A percentile compares a stretch with the other conserved stretches of the same genome.
Evolutionary conservation across 192 early-diverging fungal species (phyloP).

Genomic region (Backusella westeae): DNA sequence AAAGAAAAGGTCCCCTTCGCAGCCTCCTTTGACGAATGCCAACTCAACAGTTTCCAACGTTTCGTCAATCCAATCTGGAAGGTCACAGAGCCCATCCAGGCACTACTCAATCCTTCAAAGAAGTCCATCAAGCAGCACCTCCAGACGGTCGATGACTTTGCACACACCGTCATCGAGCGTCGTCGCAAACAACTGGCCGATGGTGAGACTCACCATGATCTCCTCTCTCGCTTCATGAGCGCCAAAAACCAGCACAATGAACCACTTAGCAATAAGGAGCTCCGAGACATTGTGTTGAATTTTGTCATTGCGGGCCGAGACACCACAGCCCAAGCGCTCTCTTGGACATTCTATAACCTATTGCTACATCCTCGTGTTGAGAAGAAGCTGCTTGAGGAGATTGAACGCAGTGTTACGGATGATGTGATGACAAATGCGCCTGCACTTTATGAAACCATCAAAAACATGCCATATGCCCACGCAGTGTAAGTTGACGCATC

Average conservation of each 20-base stretch:
- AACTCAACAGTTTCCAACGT: conserved; percentile 33
- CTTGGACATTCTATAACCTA: conserved; percentile 48
- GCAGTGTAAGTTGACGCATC: conserved; percentile 27
- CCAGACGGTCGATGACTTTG: conserved; percentile 22
- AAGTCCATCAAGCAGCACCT: conserved; percentile 17
- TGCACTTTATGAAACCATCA: conserved; percentile 29
- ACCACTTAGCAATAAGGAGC: conserved; percentile 24
- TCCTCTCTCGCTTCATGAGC: conserved; percentile 33
- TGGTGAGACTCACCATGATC: conserved; percentile 20
- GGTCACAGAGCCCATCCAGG: conserved; percentile 5
- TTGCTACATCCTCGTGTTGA: conserved; percentile 38
- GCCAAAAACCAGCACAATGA: conserved; percentile 26
- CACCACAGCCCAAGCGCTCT: conserved; percentile 48
- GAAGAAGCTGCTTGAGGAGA: conserved; percentile 40
- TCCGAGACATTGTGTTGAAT: conserved; percentile 35
- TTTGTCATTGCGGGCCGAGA: conserved; percentile 44
- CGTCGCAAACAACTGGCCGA: conserved; percentile 23
- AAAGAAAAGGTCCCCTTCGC: conserved; percentile 49
- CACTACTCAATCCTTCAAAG: conserved; percentile 11
- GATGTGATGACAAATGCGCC: conserved; percentile 8
- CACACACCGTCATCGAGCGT: conserved; percentile 22
- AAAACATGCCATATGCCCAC: conserved; percentile 37
- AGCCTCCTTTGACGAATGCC: conserved; percentile 49
- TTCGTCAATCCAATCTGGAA: conserved; percentile 33
- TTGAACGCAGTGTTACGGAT: conserved; percentile 15